Base-by-base conservation (phyloP, 192 early-diverging fungal genomes). In the Kappamyces sp. region DNA sequence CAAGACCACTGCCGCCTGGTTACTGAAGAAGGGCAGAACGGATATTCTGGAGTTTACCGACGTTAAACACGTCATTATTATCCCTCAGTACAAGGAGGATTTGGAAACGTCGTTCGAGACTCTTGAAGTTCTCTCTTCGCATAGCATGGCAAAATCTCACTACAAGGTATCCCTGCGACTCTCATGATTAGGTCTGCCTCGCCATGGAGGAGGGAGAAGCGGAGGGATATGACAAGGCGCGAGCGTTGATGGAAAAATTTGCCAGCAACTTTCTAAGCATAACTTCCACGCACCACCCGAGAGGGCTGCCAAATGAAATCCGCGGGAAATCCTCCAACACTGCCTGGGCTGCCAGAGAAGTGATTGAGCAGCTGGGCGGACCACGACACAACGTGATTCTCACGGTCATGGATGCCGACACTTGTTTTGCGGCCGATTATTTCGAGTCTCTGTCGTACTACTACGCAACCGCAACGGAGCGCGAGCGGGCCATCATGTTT, bases 61-160 rank as follows among this genome's bases (percentile, higher is more conserved):
- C 32, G 30, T 73, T 31, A 45, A 64, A 14, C 80, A 83, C 54
- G 64, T 74, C 47, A 71, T 83, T 54, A 68, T 83, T 42, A 64
- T 83, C 38, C 78, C 80, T 14, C 80, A 83, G 60, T 83, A 83
- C 64, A 67, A 69, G 30, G 80, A 83, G 49, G 75, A 76, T 6
- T 63, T 74, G 49, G 71, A 72, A 1, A 66, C 73, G 39, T 54
- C 80, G 29, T 55, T 65, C 31, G 75, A 78, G 33, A 81, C 78
- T 2, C 73, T 82, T 57, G 70, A 67, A 43, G 62, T 73, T 39
- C 59, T 83, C 5, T 67, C 68, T 2, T 60, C 68, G 15, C 76
- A 81, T 47, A 5, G 6, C 5, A 36, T 5, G 37, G 62, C 62
- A 14, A 11, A 11, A 1, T 11, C 4, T 12, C 31, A 35, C 12